These are phyloP conservation scores for Skeletonema marinoi DNA, from an alignment of 108 stramenopile genomes.

Conservation along the genomic window DNA sequence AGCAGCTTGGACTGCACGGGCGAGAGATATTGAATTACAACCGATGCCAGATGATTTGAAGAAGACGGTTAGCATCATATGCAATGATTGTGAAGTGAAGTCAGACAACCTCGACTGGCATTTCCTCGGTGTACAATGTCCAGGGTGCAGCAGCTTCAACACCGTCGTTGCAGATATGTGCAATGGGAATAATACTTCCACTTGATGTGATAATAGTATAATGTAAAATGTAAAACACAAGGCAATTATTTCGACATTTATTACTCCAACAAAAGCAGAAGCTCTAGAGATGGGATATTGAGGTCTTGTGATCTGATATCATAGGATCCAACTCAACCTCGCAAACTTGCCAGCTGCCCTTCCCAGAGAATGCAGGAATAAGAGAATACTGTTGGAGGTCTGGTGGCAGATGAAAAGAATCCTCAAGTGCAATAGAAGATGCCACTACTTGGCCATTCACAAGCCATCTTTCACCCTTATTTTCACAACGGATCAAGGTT, in stretches of 20 bases:
- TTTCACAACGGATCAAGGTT: slow-evolving; percentile 41
- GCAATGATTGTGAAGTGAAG: slow-evolving; percentile 86
- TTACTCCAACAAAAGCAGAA: background rate
- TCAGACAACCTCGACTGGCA: slow-evolving; percentile 72
- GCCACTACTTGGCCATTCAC: slow-evolving; percentile 49
- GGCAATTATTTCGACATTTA: no score
- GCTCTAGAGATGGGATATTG: slow-evolving; percentile 27
- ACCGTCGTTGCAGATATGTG: slow-evolving; percentile 80
- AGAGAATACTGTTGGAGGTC: slow-evolving; percentile 44
- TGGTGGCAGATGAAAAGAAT: slow-evolving; percentile 49
- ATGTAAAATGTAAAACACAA: background rate
- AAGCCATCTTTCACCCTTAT: slow-evolving; percentile 44
- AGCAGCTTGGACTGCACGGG: slow-evolving; percentile 82
- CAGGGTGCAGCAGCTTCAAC: slow-evolving; percentile 75
- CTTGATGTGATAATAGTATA: background rate
- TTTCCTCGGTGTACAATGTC: slow-evolving; percentile 86
- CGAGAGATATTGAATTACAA: slow-evolving; percentile 83
- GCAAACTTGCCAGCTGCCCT: slow-evolving; percentile 45
- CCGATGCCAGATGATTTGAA: slow-evolving; percentile 88
- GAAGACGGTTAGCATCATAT: slow-evolving; percentile 80
- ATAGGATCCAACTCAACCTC: slow-evolving; percentile 51
- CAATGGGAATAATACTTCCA: background rate
- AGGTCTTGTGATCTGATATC: slow-evolving; percentile 33
- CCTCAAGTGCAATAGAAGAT: slow-evolving; percentile 43
- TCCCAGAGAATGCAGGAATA: slow-evolving; percentile 49